Evolutionary conservation across 345 rosid species (phyloP).

Genomic region (Salix koriyanagi): DNA sequence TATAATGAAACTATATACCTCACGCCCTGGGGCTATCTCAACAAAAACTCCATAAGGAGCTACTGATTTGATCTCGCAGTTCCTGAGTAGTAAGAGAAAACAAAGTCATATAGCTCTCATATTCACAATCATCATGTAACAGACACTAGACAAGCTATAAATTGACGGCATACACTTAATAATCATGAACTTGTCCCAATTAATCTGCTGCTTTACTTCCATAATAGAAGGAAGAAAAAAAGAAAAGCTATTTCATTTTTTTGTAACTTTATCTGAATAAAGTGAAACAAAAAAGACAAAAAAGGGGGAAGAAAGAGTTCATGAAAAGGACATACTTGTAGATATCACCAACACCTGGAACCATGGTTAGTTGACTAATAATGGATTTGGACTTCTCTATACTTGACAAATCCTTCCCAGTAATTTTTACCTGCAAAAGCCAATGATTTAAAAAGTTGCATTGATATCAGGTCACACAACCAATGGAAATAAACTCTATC

Average conservation of each 20-base stretch:
- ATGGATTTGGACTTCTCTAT: constrained; percentile 80
- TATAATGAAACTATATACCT: constrained; percentile 42
- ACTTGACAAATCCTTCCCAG: constrained; percentile 71
- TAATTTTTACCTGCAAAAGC: constrained; percentile 73
- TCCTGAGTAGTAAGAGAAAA: constrained; percentile 42
- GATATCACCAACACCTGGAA: constrained; percentile 81
- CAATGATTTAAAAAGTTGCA: constrained; percentile 12
- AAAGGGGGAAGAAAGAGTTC: not conserved
- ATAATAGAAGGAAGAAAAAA: not conserved
- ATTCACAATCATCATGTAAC: constrained; percentile 9
- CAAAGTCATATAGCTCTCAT: constrained; percentile 5
- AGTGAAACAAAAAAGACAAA: not conserved
- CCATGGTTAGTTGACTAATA: constrained; percentile 74
- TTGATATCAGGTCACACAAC: constrained; percentile 10
- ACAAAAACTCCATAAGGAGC: constrained; percentile 92
- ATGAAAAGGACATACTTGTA: constrained; percentile 47
- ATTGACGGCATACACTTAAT: not conserved
- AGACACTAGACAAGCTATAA: not conserved
- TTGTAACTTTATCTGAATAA: not conserved
- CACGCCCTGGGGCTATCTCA: constrained; percentile 94
- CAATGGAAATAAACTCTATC: constrained; percentile 10
- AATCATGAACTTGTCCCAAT: not conserved
- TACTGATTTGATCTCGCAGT: constrained; percentile 84
- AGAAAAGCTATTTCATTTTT: not conserved
- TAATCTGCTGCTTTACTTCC: not conserved